Percentiles rank a stretch among this genome's conserved stretches.
These are phyloP conservation scores for Microbotryomycetes sp. DNA, from an alignment of 1,284 basidiomycete species.

Conservation along the genomic window DNA sequence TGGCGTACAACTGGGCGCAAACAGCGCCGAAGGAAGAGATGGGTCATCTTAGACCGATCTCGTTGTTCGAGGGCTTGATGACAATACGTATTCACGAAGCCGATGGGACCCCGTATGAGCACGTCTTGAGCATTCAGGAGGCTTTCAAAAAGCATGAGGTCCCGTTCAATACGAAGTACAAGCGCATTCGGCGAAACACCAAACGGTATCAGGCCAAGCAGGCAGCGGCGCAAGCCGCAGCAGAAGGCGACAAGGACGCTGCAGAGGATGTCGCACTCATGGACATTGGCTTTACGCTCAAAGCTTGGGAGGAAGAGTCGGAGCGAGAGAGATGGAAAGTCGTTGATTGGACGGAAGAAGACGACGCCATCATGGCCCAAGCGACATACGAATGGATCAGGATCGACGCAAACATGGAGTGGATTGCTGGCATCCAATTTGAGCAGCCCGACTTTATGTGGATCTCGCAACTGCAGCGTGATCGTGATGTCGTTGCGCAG, in stretches of 20 bases:
- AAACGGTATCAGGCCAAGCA: slow-evolving; percentile 91
- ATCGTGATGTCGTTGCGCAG: slow-evolving; percentile 96
- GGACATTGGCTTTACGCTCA: slow-evolving; percentile 90
- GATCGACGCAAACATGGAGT: slow-evolving; percentile 98
- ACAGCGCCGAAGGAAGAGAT: slow-evolving; percentile 58
- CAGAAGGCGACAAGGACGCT: slow-evolving; percentile 79
- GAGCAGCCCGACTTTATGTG: slow-evolving; percentile 98
- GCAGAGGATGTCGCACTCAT: slow-evolving; percentile 89
- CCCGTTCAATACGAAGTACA: slow-evolving; percentile 99
- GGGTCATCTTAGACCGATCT: slow-evolving; percentile 62
- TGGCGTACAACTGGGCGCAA: slow-evolving; percentile 57
- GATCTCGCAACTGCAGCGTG: slow-evolving; percentile 92
- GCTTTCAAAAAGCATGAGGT: slow-evolving; percentile 88
- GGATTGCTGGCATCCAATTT: slow-evolving; percentile 86
- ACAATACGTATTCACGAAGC: slow-evolving; percentile 98
- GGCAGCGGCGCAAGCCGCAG: slow-evolving; percentile 84
- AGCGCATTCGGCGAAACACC: slow-evolving; percentile 87
- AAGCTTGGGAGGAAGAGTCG: slow-evolving; percentile 91
- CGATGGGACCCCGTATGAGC: slow-evolving; percentile 97
- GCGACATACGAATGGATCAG: slow-evolving; percentile 99
- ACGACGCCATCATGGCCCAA: slow-evolving; percentile 81
- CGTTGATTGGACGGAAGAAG: slow-evolving; percentile 95
- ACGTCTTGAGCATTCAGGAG: slow-evolving; percentile 85
- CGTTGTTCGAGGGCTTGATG: slow-evolving; percentile 92
- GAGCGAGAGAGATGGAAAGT: slow-evolving; percentile 93